Evolutionary conservation across 2,329 filamentous ascomycete species (phyloP), one percentile per base, ranked within the genome.

Genomic region (Xylaria arbuscula): DNA sequence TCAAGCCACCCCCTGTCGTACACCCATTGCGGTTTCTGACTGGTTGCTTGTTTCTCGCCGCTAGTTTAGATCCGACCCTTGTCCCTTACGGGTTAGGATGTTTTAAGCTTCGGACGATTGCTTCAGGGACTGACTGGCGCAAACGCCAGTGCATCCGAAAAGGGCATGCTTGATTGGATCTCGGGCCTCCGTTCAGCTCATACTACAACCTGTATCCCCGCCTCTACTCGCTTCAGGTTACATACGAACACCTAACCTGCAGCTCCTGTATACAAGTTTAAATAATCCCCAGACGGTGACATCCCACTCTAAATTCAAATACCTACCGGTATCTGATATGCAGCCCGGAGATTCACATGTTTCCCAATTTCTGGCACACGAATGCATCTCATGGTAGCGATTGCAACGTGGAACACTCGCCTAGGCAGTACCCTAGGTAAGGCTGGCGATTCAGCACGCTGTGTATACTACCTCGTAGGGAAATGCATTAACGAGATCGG

Each of bases 131-230:
- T 68, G 56, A 59, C 61, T 64, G 53, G 50, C 34, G 40, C 68
- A 64, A 50, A 66, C 68, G 36, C 55, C 36, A 54, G 42, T 54
- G 22, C 32, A 32, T 19, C 50, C 9, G 40, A 28, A 51, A n/a
- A 19, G 48, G 42, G 40, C 40, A 48, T 32, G 36, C 19, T 64
- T 71, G 67, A 70, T 71, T 71, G 67, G 69, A 42, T 68, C 54
- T 65, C 55, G 45, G 63, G 67, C 66, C 58, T 67, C 57, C 17
- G 59, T 48, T 45, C 53, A 22, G 38, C 15, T 45, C 15, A 45
- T 45, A 15, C n/a, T 45, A 45, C 40, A 45, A 13, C 15, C 24
- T 50, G 4, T 5, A 34, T 11, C 53, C 32, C 28, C 40, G 22
- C 32, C 48, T 17, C n/a, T 32, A 10, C 56, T 58, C 40, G 53